A percentile compares a stretch with the other conserved stretches of the same genome.
These are phyloP conservation scores for Kodamaea hsintzibuensis DNA, from an alignment of 805 yeast genomes.

Conservation along the genomic window DNA sequence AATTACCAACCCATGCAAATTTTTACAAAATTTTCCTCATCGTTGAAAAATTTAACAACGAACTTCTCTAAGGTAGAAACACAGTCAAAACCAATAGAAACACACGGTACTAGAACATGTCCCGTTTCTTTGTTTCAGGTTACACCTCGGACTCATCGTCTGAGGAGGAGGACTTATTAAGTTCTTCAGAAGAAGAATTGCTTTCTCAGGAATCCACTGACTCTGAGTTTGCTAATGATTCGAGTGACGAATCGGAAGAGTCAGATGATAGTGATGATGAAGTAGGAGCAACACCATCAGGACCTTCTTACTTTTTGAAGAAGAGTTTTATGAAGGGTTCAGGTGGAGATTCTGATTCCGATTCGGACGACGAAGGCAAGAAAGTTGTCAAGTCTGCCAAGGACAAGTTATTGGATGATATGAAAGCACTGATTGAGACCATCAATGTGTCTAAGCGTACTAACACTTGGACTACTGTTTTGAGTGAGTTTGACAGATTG, in stretches of 20 bases:
- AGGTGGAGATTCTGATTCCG: constrained; percentile 42
- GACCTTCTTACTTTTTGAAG: constrained; percentile 59
- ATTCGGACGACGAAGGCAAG: constrained; percentile 67
- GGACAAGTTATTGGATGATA: constrained; percentile 89
- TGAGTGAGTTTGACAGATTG: constrained; percentile 76
- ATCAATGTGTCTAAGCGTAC: constrained; percentile 68
- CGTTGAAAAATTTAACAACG: constrained; percentile 25
- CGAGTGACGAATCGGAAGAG: constrained; percentile 25
- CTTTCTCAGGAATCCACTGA: constrained; percentile 47
- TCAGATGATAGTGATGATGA: constrained; percentile 39
- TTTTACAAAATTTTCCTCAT: constrained; percentile 18
- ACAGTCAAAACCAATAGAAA: not conserved
- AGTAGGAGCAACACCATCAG: constrained; percentile 33
- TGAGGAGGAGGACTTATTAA: constrained; percentile 50
- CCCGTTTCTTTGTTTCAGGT: constrained; percentile 81
- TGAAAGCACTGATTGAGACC: constrained; percentile 62
- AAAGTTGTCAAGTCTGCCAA: constrained; percentile 90
- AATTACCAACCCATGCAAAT: not conserved
- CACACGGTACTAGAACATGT: constrained; percentile 48
- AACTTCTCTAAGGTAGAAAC: not conserved
- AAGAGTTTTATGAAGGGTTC: constrained; percentile 46
- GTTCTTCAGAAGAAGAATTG: constrained; percentile 62
- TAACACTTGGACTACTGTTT: constrained; percentile 77
- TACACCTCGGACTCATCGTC: constrained; percentile 59
- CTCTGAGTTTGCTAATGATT: constrained; percentile 52